A percentile compares a stretch with the other conserved stretches of the same genome.
These are phyloP conservation scores for Trametes punicea DNA, from an alignment of 768 basidiomycete genomes.

Conservation along the genomic window DNA sequence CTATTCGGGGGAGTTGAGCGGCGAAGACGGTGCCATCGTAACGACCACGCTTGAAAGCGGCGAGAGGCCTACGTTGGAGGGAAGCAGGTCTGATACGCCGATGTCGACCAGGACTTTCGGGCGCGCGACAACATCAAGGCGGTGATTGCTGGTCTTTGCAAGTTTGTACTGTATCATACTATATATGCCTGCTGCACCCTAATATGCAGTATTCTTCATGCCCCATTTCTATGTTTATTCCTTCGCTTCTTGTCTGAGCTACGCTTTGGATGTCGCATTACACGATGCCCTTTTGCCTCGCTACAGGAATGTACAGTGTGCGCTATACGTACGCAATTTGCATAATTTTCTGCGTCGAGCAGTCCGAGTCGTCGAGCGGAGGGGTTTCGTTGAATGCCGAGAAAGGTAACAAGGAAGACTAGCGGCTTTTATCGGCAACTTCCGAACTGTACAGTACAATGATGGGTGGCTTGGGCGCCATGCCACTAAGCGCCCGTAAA, in stretches of 20 bases:
- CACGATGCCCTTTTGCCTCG: too few species aligned
- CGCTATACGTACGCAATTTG: too few species aligned
- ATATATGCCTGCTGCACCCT: background rate
- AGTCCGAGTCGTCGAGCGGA: too few species aligned
- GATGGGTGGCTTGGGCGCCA: conserved; percentile 36
- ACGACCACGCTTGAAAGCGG: background rate
- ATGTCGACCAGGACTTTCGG: conserved; percentile 14
- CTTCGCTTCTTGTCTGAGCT: too few species aligned
- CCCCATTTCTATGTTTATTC: too few species aligned
- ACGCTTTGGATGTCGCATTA: too few species aligned
- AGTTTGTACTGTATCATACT: background rate
- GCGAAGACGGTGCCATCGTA: background rate
- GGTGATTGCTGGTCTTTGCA: background rate
- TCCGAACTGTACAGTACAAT: conserved; percentile 43
- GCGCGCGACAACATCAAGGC: background rate
- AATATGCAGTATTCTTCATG: too few species aligned
- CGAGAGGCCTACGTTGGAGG: background rate
- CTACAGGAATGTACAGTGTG: too few species aligned
- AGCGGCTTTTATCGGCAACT: conserved; percentile 28
- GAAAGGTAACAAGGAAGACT: background rate
- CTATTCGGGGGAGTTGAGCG: background rate
- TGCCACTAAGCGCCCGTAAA: conserved; percentile 13
- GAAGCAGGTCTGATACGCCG: conserved; percentile 6
- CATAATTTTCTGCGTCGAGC: too few species aligned
- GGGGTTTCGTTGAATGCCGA: background rate